phyloP scores from a whole-genome alignment of 495 filamentous ascomycete species.

The Aspergillus sparsus region DNA sequence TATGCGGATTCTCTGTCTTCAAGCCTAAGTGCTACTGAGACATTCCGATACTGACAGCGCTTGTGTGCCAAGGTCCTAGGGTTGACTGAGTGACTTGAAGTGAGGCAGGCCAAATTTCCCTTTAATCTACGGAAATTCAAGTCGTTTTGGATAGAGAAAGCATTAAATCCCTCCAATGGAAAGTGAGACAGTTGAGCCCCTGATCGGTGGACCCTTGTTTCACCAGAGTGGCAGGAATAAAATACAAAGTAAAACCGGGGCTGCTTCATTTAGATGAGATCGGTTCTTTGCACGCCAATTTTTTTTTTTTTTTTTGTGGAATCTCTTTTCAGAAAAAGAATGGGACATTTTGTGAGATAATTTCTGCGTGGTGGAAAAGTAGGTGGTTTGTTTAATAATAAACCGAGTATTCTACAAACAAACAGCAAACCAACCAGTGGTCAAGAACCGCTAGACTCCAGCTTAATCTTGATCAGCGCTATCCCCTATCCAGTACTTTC shows the following conservation, averaged over 20 bases:
- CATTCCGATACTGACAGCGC: background rate
- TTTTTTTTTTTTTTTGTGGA: too few species aligned
- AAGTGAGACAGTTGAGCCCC: background rate
- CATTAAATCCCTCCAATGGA: background rate
- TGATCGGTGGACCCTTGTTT: constrained; percentile 1
- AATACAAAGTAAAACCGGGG: background rate
- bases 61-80: background rate
- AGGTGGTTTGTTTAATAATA: too few species aligned
- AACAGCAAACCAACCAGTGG: too few species aligned
- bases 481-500: too few species aligned
- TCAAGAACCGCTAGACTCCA: too few species aligned
- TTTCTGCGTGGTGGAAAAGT: too few species aligned
- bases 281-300: background rate
- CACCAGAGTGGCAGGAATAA: background rate
- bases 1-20: background rate
- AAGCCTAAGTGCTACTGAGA: background rate
- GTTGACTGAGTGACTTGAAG: background rate
- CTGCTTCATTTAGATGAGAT: background rate
- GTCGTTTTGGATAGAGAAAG: background rate
- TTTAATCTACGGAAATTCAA: background rate
- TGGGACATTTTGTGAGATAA: too few species aligned
- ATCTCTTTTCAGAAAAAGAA: too few species aligned
- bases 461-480: too few species aligned
- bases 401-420: too few species aligned
- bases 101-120: background rate